Conservation (phyloP, 345 rosid genomes). For the Draba incana region DNA sequence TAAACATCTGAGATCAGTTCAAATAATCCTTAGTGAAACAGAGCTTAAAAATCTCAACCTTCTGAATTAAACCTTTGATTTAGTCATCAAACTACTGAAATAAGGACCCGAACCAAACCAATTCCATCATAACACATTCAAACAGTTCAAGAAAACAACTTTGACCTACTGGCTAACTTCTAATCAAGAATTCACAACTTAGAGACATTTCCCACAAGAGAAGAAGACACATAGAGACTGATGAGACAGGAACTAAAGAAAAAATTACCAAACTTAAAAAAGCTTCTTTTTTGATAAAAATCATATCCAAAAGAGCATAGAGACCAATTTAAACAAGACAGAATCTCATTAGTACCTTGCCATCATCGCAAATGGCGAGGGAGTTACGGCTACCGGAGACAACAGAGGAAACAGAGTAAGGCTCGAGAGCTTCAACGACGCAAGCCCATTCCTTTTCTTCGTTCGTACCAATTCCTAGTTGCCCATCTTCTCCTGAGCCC, state of each 20-base stretch:
- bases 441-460: conserved; percentile 88
- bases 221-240: too few species aligned
- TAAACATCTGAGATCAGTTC: conserved; percentile 66
- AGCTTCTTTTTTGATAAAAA: too few species aligned
- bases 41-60: not conserved
- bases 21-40: conserved; percentile 2
- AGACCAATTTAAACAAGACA: conserved; percentile 19
- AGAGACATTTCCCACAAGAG: too few species aligned
- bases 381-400: conserved; percentile 99
- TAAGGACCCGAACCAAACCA: conserved; percentile 15
- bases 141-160: conserved; percentile 1
- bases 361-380: conserved; percentile 93
- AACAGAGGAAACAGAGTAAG: conserved; percentile 71
- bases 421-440: conserved; percentile 73
- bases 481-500: conserved; percentile 99
- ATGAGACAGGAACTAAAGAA: not conserved
- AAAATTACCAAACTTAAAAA: conserved; percentile 3
- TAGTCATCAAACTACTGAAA: conserved; percentile 17
- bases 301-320: not conserved
- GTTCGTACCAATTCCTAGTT: conserved; percentile 78
- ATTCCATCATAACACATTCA: conserved; percentile 7
- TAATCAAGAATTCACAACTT: too few species aligned
- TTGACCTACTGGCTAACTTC: not conserved
- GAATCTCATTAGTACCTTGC: conserved; percentile 56
- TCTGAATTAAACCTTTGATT: not conserved